Percentiles rank a stretch among this genome's conserved stretches.
These are phyloP conservation scores for Podila minutissima DNA, from an alignment of 192 early-diverging fungal species.

Conservation along the genomic window DNA sequence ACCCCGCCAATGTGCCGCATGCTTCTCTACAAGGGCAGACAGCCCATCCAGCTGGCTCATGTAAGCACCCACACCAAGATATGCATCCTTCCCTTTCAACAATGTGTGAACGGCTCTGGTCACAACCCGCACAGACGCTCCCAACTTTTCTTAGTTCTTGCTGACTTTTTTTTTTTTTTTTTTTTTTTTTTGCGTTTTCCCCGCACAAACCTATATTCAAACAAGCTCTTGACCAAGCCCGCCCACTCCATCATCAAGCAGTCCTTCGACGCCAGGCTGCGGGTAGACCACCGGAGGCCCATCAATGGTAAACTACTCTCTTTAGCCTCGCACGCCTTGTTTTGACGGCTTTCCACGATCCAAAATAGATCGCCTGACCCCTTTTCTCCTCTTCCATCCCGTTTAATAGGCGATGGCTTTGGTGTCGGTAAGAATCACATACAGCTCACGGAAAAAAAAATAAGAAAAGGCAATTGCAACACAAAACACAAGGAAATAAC, in stretches of 20 bases:
- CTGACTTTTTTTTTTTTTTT: not conserved
- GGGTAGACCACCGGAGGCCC: constrained; percentile 64
- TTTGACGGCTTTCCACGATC: not conserved
- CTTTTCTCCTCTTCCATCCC: not conserved
- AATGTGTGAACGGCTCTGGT: not conserved
- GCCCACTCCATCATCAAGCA: constrained; percentile 85
- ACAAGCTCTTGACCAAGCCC: constrained; percentile 73
- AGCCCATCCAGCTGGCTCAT: constrained; percentile 76
- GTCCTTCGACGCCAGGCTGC: constrained; percentile 75
- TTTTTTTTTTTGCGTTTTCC: not conserved
- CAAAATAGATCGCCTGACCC: not conserved
- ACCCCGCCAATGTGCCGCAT: constrained; percentile 70
- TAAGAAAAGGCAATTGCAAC: not conserved
- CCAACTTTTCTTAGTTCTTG: constrained; percentile 1
- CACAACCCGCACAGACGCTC: not conserved
- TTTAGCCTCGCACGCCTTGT: not conserved
- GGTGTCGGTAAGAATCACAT: constrained; percentile 67
- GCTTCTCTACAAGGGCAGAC: constrained; percentile 81
- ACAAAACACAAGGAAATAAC: no score
- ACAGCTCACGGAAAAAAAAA: not conserved
- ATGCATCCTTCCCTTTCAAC: no score
- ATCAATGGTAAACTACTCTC: constrained; percentile 67
- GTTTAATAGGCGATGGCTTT: constrained; percentile 73
- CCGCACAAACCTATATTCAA: not conserved
- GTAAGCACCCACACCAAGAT: constrained; percentile 22